Conservation (phyloP, 306 rosid genomes). For the Vigna unguiculata region DNA sequence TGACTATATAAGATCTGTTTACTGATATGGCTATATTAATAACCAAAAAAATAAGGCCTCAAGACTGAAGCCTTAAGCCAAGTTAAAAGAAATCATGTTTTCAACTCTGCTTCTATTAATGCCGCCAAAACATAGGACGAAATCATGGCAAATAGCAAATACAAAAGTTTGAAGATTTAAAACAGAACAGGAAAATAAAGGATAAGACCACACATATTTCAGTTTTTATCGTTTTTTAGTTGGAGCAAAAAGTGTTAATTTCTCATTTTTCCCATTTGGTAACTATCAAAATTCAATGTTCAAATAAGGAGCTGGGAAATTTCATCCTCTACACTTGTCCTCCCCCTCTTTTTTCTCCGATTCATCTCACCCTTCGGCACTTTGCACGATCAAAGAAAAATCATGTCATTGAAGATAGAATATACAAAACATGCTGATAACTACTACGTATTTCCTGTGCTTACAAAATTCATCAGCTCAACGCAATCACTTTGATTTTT, state of each 20-base stretch:
- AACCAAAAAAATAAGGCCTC: not conserved
- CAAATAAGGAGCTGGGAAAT: conserved; percentile 10
- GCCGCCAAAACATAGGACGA: not conserved
- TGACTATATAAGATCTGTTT: not conserved
- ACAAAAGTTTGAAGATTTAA: not conserved
- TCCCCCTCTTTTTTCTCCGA: not conserved
- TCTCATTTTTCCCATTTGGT: conserved; percentile 2
- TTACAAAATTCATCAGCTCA: conserved; percentile 42
- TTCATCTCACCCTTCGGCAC: conserved; percentile 30
- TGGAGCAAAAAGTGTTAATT: not conserved
- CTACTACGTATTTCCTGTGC: conserved; percentile 40
- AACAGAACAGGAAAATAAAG: not conserved
- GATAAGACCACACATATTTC: not conserved
- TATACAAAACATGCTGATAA: conserved; percentile 53
- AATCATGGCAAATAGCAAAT: not conserved
- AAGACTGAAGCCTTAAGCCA: not conserved
- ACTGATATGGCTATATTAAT: not conserved
- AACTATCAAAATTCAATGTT: conserved; percentile 12
- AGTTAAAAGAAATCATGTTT: not conserved
- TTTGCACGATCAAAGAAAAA: conserved; percentile 39
- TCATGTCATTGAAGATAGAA: conserved; percentile 42
- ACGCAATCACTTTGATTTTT: conserved; percentile 51
- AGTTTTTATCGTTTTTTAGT: not conserved
- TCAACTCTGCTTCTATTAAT: not conserved
- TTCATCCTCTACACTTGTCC: not conserved